Percentiles rank a stretch among this genome's conserved stretches.
These are phyloP conservation scores for Beauveria bassiana DNA, from an alignment of 2,329 filamentous ascomycete genomes.

Conservation along the genomic window DNA sequence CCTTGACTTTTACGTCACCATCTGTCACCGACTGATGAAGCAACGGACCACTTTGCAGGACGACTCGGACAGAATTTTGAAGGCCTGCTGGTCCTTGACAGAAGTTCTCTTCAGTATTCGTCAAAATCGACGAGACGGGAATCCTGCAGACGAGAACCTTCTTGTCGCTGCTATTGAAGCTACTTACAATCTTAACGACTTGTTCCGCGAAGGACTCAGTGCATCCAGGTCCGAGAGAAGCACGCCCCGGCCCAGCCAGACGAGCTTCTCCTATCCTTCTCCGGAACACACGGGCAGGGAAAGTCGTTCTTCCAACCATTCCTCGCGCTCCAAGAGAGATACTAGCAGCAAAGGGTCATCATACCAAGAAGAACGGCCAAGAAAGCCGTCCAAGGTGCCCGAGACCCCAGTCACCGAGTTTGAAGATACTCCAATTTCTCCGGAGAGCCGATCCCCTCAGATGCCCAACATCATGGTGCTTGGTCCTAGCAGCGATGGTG, in stretches of 20 bases:
- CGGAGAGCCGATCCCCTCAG: constrained; percentile 65
- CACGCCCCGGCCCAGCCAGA: constrained; percentile 75
- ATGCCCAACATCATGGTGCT: constrained; percentile 85
- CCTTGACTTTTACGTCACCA: constrained; percentile 85
- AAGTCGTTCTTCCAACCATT: constrained; percentile 43
- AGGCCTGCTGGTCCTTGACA: constrained; percentile 82
- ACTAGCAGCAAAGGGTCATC: constrained; percentile 41
- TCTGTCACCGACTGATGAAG: constrained; percentile 96
- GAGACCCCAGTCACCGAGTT: constrained; percentile 95
- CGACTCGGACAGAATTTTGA: constrained; percentile 76
- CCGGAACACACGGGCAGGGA: constrained; percentile 41
- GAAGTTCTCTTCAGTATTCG: constrained; percentile 90
- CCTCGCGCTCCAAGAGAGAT: constrained; percentile 41
- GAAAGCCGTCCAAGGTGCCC: constrained; percentile 48
- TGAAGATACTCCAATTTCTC: constrained; percentile 79
- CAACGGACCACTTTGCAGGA: constrained; percentile 70
- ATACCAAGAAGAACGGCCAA: constrained; percentile 39
- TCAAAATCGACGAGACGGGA: constrained; percentile 70
- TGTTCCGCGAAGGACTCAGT: constrained; percentile 32
- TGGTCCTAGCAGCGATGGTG: constrained; percentile 55
- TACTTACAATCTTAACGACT: constrained; percentile 7
- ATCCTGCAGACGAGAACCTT: constrained; percentile 70
- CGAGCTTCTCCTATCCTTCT: constrained; percentile 55
- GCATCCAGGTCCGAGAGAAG: constrained; percentile 78
- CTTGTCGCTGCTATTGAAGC: constrained; percentile 31